Conservation (phyloP, 768 basidiomycete genomes). For the Lenzites betulinus region DNA sequence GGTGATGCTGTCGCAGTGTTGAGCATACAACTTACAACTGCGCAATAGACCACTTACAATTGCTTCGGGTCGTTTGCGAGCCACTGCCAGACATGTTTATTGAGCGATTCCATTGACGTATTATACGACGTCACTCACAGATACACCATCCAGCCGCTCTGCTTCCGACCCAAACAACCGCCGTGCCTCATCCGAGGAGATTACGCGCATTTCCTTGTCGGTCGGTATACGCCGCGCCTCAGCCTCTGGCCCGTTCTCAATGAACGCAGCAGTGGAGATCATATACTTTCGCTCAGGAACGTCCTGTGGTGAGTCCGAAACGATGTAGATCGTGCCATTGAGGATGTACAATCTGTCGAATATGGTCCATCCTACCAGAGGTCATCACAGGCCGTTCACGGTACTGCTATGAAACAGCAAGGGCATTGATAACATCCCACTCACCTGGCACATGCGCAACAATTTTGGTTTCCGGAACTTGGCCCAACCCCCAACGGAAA, state of each 20-base stretch:
- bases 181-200: slow-evolving; percentile 67
- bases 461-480: slow-evolving; percentile 62
- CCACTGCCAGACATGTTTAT: slow-evolving; percentile 47
- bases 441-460: slow-evolving; percentile 57
- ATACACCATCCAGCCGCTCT: slow-evolving; percentile 73
- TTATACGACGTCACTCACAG: slow-evolving; percentile 43
- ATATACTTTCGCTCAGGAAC: slow-evolving; percentile 70
- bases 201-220: slow-evolving; percentile 76
- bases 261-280: slow-evolving; percentile 65
- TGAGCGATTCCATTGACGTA: slow-evolving; percentile 11
- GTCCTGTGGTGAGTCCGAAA: slow-evolving; percentile 66
- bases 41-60: slow-evolving; percentile 53
- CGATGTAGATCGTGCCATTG: slow-evolving; percentile 82
- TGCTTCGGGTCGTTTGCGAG: slow-evolving; percentile 84
- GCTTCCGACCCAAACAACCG: slow-evolving; percentile 73
- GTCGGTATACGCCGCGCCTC: slow-evolving; percentile 66
- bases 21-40: not conserved
- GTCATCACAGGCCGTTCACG: slow-evolving; percentile 13
- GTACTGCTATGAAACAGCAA: slow-evolving; percentile 17
- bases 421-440: not conserved
- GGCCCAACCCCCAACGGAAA: slow-evolving; percentile 30
- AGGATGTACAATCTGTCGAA: slow-evolving; percentile 81
- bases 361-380: slow-evolving; percentile 78
- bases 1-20: slow-evolving; percentile 56
- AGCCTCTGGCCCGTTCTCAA: slow-evolving; percentile 58